Evolutionary conservation across 2,329 filamentous ascomycete species (phyloP).

Genomic region (Trichoderma asperellum): DNA sequence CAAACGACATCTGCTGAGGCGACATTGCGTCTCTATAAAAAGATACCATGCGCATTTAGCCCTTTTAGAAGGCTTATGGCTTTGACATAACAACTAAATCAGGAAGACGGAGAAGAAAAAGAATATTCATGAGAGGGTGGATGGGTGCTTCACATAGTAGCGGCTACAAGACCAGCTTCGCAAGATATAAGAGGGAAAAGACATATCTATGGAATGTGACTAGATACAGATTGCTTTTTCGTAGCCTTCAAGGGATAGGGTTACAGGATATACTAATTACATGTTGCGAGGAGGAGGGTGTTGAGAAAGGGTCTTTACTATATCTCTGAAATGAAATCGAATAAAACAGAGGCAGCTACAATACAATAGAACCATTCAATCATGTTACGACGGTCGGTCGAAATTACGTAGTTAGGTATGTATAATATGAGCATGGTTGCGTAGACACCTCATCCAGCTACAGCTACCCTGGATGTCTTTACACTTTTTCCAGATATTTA

Average conservation of each 20-base stretch:
- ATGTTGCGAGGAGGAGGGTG: neutral
- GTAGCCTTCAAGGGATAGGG: neutral
- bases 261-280: neutral
- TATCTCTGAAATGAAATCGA: too few relatives aligned
- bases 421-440: neutral
- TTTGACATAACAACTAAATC: neutral
- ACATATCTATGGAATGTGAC: neutral
- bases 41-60: neutral
- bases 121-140: too few relatives aligned
- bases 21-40: neutral
- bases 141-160: neutral
- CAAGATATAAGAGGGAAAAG: neutral
- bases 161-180: neutral
- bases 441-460: neutral
- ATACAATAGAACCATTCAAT: neutral
- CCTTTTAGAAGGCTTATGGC: neutral
- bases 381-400: neutral
- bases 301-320: neutral
- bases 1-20: neutral
- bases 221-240: neutral
- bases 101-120: too few relatives aligned
- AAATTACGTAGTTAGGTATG: neutral
- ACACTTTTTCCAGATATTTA: neutral
- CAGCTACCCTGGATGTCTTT: neutral
- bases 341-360: neutral